A percentile compares a stretch with the other conserved stretches of the same genome.
These are phyloP conservation scores for Amoeboaphelidium protococcarum DNA, from an alignment of 371 early-diverging fungal genomes.

Conservation along the genomic window DNA sequence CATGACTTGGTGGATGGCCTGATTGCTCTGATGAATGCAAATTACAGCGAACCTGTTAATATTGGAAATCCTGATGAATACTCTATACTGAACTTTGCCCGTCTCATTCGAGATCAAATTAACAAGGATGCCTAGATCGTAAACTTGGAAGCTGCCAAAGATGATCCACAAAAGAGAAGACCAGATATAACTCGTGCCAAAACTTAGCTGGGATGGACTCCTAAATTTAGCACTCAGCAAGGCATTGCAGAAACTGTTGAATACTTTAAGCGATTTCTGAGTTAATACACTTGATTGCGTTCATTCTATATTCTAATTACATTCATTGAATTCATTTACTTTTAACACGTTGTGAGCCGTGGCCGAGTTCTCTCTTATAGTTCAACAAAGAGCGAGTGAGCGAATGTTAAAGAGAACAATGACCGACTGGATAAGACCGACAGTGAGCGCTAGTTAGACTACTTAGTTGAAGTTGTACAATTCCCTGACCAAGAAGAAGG, in stretches of 20 bases:
- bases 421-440: no score
- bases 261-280: no score
- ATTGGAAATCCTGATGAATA: constrained; percentile 68
- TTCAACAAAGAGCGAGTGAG: no score
- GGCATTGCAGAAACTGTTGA: constrained; percentile 61
- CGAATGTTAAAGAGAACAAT: no score
- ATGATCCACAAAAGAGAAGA: constrained; percentile 51
- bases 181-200: constrained; percentile 51
- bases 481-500: constrained; percentile 27
- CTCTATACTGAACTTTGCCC: constrained; percentile 50
- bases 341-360: no score
- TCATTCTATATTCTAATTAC: no score
- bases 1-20: constrained; percentile 64
- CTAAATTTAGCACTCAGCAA: constrained; percentile 39
- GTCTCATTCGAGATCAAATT: constrained; percentile 37
- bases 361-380: no score
- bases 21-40: constrained; percentile 43
- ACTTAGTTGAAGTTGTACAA: constrained; percentile 46
- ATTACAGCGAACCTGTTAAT: constrained; percentile 46
- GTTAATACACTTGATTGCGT: no score
- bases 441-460: no score
- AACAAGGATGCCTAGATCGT: constrained; percentile 26
- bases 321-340: no score
- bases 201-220: constrained; percentile 38
- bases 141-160: constrained; percentile 33